phyloP scores from a whole-genome alignment of 2,329 filamentous ascomycete species.

The Myrmaecium sp. region DNA sequence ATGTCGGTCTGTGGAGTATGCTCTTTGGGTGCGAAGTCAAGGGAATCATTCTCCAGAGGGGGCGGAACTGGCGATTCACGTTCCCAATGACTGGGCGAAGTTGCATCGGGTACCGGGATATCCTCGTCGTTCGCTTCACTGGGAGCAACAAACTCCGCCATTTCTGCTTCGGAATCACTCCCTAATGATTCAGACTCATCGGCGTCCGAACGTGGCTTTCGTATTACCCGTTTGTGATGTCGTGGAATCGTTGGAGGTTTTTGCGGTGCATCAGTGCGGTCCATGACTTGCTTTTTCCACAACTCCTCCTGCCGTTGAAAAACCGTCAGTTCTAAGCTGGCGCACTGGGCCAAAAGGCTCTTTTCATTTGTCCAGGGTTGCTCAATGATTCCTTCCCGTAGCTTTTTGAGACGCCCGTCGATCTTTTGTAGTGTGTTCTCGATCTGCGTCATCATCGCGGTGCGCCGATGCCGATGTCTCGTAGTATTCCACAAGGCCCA shows the following conservation, averaged over 20 bases:
- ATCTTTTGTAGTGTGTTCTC: slow-evolving; percentile 26
- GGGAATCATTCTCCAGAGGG: too few species aligned
- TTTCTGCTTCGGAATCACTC: too few species aligned
- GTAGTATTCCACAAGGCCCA: slow-evolving; percentile 44
- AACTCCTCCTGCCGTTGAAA: slow-evolving; percentile 38
- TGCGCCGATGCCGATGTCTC: slow-evolving; percentile 24
- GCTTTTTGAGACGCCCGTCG: slow-evolving; percentile 36
- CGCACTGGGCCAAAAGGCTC: slow-evolving; percentile 39
- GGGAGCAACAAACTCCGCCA: too few species aligned
- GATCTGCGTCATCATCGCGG: slow-evolving; percentile 28
- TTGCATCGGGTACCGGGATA: too few species aligned
- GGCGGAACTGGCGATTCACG: too few species aligned
- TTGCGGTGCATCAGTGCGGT: slow-evolving; percentile 9
- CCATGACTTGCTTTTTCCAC: slow-evolving; percentile 29
- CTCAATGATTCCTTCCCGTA: slow-evolving; percentile 34
- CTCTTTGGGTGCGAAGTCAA: too few species aligned
- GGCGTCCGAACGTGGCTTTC: too few species aligned
- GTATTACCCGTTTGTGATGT: slow-evolving; percentile 2
- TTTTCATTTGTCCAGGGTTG: slow-evolving; percentile 35
- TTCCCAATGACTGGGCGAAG: too few species aligned
- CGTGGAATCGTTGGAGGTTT: slow-evolving; percentile 8
- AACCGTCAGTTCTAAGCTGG: slow-evolving; percentile 47
- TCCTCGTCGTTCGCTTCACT: too few species aligned
- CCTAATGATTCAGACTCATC: too few species aligned
- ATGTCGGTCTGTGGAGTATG: too few species aligned